A percentile compares a stretch with the other conserved stretches of the same genome.
These are phyloP conservation scores for Pyrus hybrid DNA, from an alignment of 331 rosid species.

Conservation along the genomic window DNA sequence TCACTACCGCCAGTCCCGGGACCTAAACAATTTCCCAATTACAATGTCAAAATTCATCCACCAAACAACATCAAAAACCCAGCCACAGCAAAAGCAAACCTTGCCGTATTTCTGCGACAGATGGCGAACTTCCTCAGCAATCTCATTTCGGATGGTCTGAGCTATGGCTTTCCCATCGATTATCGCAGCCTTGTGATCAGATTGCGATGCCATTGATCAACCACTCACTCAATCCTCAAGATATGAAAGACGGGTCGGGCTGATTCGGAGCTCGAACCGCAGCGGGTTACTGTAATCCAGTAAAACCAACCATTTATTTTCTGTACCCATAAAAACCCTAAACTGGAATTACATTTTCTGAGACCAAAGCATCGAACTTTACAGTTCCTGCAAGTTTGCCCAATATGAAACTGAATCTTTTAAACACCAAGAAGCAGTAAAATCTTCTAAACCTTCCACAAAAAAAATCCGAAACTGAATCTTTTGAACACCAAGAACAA, in stretches of 20 bases:
- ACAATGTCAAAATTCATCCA: background rate
- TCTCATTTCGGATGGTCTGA: conserved; percentile 65
- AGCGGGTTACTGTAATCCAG: background rate
- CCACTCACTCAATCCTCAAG: background rate
- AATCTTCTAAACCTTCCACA: no score
- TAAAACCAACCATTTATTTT: background rate
- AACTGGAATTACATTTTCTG: background rate
- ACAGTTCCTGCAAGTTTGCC: no score
- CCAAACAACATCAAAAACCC: background rate
- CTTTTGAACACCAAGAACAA: no score
- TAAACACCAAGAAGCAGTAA: no score
- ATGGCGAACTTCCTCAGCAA: conserved; percentile 45
- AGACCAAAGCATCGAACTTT: no score
- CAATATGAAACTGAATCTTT: no score
- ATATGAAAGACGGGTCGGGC: background rate
- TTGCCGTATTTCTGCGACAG: conserved; percentile 67
- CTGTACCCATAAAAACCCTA: background rate
- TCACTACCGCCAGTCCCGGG: conserved; percentile 90
- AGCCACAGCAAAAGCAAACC: conserved; percentile 30
- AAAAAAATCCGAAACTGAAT: no score
- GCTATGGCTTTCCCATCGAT: conserved; percentile 83
- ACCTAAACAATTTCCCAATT: conserved; percentile 29
- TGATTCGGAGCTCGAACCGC: background rate
- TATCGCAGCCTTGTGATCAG: conserved; percentile 56
- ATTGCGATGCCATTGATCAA: conserved; percentile 24